Evolutionary conservation across 1,284 basidiomycete species (phyloP).

Genomic region (Agaricales sp.): DNA sequence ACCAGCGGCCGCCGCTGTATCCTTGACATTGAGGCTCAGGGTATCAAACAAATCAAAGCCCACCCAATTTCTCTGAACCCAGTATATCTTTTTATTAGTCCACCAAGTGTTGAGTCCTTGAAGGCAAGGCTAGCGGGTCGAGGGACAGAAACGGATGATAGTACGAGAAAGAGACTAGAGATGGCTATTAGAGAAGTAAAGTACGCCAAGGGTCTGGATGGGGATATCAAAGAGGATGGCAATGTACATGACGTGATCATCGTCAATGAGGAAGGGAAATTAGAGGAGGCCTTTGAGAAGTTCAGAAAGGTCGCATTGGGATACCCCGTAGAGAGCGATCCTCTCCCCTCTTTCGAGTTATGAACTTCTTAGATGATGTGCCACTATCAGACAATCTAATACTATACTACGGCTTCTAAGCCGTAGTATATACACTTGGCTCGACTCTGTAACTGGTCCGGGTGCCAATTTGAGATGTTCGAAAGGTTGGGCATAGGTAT

Average conservation of each 20-base stretch:
- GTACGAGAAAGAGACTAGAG: constrained; percentile 67
- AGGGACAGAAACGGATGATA: constrained; percentile 78
- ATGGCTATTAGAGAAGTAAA: constrained; percentile 81
- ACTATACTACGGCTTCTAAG: too few relatives aligned
- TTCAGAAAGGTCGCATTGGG: constrained; percentile 70
- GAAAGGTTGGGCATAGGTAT: too few relatives aligned
- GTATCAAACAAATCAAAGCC: constrained; percentile 65
- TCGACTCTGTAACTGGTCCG: too few relatives aligned
- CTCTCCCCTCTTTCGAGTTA: constrained; percentile 49
- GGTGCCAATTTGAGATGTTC: too few relatives aligned
- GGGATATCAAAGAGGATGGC: not conserved
- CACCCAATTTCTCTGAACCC: constrained; percentile 44
- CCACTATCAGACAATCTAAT: too few relatives aligned
- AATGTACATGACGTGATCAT: constrained; percentile 74
- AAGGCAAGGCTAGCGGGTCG: constrained; percentile 64
- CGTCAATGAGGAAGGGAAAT: constrained; percentile 70
- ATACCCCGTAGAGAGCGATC: constrained; percentile 40
- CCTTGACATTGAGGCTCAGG: constrained; percentile 95
- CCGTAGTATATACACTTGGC: too few relatives aligned
- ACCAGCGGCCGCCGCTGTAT: constrained; percentile 70
- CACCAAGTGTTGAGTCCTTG: constrained; percentile 67
- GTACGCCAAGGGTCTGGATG: constrained; percentile 67
- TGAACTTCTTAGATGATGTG: too few relatives aligned
- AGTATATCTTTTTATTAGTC: constrained; percentile 90
- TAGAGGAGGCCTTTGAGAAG: constrained; percentile 72